Base-by-base conservation (phyloP, 257 asterid genomes). In the Datura wrightii region DNA sequence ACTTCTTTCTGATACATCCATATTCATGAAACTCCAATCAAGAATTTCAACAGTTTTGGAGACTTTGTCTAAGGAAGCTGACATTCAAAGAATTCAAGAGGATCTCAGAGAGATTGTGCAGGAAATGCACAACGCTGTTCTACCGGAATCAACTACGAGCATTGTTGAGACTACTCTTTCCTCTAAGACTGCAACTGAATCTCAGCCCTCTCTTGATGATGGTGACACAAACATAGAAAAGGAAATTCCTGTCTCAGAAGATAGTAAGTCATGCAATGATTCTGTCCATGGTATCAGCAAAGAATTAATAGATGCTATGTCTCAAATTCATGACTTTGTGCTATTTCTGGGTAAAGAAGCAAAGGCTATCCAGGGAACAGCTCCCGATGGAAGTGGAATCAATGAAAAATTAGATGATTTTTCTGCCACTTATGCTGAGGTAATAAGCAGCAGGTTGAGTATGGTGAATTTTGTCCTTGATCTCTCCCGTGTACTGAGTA, bases 271-370 rank as follows among this genome's bases (percentile, higher is more conserved):
- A 50, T 76, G 85, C 66, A 16, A 42, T 41, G 83, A 87, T 76
- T 71, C 85, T 80, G 62, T 71, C 62, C 78, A 87, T 86, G 87
- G 91, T 53, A 69, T 86, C 60, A 85, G 84, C 84, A 92, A 88
- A 63, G 97, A 90, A 86, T 67, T 92, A 72, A 91, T 86, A 80
- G 83, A 82, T 87, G 97, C 99, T 80, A 84, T 92, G 41, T 85
- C 90, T 85, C 93, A 89, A 79, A 94, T 97, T 89, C 86, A 85
- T 84, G 92, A 94, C 79, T 97, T 94, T 74, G 87, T 92, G 74
- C 84, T 78, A 88, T 83, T 92, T 86, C 91, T 97, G 87, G 97
- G 92, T 72, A 92, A 92, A 86, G 98, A 92, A 88, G 91, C 91
- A 9, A 91, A 92, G 89, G 82, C 90, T 74, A 88, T 93, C 50